A percentile compares a stretch with the other conserved stretches of the same genome.
Conservation (phyloP, 2,329 filamentous ascomycete species). For the Epichloe elymi region DNA sequence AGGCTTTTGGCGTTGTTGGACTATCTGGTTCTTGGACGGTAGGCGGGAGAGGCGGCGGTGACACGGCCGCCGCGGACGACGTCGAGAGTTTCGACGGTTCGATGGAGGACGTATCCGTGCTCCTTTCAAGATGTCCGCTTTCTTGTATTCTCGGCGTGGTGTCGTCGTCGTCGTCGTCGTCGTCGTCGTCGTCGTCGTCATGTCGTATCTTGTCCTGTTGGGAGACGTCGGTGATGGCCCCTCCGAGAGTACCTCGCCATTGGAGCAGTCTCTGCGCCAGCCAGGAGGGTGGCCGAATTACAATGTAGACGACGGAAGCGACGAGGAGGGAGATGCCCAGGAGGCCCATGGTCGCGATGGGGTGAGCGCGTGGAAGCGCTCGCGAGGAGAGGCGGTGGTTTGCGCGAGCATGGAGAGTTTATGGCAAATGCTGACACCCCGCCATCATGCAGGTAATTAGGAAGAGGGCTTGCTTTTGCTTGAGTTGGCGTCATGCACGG, state of each 20-base stretch:
- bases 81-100: neutral
- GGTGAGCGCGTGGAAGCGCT: neutral
- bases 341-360: constrained; percentile 16
- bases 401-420: too few species aligned
- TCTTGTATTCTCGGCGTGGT: constrained; percentile 3
- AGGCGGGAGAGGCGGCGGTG: constrained; percentile 22
- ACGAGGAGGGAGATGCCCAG: constrained; percentile 49
- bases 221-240: constrained; percentile 3
- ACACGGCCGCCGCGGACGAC: constrained; percentile 2
- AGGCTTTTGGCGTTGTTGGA: constrained; percentile 40
- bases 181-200: neutral
- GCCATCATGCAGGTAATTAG: too few species aligned
- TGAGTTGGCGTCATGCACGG: too few species aligned
- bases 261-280: constrained; percentile 20
- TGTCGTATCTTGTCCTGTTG: neutral
- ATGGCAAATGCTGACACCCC: too few species aligned
- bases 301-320: constrained; percentile 44
- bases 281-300: constrained; percentile 39
- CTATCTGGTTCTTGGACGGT: constrained; percentile 19
- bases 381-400: too few species aligned
- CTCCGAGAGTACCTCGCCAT: constrained; percentile 9
- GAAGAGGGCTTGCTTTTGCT: too few species aligned
- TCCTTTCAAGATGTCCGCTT: too few species aligned
- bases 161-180: neutral
- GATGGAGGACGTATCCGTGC: neutral